Evolutionary conservation across 108 stramenopile species (phyloP), one percentile per base, ranked within the genome.

Genomic region (Nannochloropsis granulata): DNA sequence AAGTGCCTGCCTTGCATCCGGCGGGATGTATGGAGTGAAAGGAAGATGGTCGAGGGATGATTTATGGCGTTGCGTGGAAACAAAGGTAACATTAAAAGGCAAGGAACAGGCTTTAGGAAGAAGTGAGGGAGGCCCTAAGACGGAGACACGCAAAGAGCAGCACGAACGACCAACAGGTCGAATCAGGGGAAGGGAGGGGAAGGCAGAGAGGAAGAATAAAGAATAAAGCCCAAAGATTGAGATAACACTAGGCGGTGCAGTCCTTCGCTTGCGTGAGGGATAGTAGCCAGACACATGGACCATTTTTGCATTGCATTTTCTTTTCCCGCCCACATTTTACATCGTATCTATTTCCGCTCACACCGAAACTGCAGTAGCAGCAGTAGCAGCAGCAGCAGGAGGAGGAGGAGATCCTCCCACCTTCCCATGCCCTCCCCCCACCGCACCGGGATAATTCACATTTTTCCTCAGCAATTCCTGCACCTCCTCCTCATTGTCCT

Each of bases 401-500:
- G 34, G 34, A 34, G 34, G 34, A 5, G 34, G 34, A 3, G 34
- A 5, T 34, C 16, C 56, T 71, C 21, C 56, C 24, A 79, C 79
- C 79, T 3, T 24, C 24, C 24, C 79, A 13, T 25, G 23, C 13
- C 13, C 24, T 24, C 24, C 79, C 79, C 23, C 79, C 56, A 16
- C 21, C 8, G 24, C 24, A 21, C 79, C 79, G 79, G 24, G 24
- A 24, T 13, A 79, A 24, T 79, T 79, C 23, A 13, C 24, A 43
- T 81, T 26, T 21, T 45, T 43, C 23, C 43, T 24, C 13, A 44
- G 43, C 14, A 25, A 24, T 44, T 82, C 82, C 21, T 82, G 43
- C 2, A 45, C 45, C 23, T 82, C 82, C 44, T 82, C 82, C 44
- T 45, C 82, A 12, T 95, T 92, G 88, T 97, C 96, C 79, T 94